Evolutionary conservation across 306 rosid genomes (phyloP).

Genomic region (Aeschynomene evenia): DNA sequence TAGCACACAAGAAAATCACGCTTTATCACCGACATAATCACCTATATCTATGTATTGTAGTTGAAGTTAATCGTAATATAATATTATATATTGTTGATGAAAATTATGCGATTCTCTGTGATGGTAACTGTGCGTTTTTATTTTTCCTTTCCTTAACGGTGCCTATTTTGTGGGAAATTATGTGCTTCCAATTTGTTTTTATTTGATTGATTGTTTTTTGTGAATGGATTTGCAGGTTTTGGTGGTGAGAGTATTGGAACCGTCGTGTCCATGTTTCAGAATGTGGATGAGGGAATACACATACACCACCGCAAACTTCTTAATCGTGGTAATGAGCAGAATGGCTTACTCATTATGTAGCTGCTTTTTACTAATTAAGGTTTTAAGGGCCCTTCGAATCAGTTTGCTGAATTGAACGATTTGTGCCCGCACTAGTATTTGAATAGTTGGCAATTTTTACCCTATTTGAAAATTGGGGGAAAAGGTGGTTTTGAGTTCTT

Average conservation of each 20-base stretch:
- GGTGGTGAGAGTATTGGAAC: not conserved
- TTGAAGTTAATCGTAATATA: not conserved
- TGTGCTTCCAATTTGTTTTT: not conserved
- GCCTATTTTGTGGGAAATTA: conserved; percentile 17
- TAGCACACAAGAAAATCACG: no score
- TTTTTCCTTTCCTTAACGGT: conserved; percentile 5
- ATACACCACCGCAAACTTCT: conserved; percentile 78
- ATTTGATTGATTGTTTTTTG: not conserved
- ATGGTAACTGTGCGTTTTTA: not conserved
- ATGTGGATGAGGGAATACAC: conserved; percentile 16
- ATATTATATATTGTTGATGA: not conserved
- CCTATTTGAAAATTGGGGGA: not conserved
- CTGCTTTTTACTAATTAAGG: no score
- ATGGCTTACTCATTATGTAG: not conserved
- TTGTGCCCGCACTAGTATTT: not conserved
- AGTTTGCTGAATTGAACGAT: not conserved
- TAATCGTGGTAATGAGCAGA: conserved; percentile 17
- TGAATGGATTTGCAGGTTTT: conserved; percentile 35
- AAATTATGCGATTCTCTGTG: not conserved
- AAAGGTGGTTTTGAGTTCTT: not conserved
- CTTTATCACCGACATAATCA: no score
- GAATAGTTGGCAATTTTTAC: not conserved
- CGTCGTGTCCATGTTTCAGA: not conserved
- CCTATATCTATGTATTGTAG: not conserved
- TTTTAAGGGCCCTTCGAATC: not conserved